These are phyloP conservation scores for Teratosphaeria pseudoeucalypti DNA, from an alignment of 2,329 filamentous ascomycete species.

Conservation along the genomic window DNA sequence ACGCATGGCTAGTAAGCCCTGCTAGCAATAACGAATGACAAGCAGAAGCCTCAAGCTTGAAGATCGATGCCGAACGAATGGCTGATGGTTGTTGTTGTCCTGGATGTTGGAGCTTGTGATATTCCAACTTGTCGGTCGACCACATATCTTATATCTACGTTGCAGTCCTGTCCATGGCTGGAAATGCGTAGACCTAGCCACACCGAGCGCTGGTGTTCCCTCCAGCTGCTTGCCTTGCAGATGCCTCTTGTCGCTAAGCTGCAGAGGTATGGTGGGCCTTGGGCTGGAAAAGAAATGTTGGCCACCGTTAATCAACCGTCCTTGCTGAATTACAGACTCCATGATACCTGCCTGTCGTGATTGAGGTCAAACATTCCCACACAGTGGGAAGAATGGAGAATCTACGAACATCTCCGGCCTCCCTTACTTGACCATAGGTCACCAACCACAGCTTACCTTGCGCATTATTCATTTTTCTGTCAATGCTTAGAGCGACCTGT, in stretches of 20 bases:
- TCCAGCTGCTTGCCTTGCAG: slow-evolving; percentile 20
- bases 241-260: background rate
- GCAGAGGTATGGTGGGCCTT: background rate
- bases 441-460: slow-evolving; percentile 9
- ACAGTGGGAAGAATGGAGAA: slow-evolving; percentile 18
- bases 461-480: slow-evolving; percentile 11
- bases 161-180: background rate
- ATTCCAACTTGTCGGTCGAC: slow-evolving; percentile 1
- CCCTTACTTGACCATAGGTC: slow-evolving; percentile 16
- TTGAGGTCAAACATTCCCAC: slow-evolving; percentile 17
- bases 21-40: slow-evolving; percentile 13
- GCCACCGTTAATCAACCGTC: slow-evolving; percentile 4
- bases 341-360: slow-evolving; percentile 1
- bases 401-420: slow-evolving; percentile 18
- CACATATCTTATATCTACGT: slow-evolving; percentile 15
- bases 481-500: background rate
- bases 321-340: slow-evolving; percentile 10
- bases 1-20: slow-evolving; percentile 15
- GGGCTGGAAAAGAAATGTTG: slow-evolving; percentile 14
- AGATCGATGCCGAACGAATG: background rate
- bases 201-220: slow-evolving; percentile 4
- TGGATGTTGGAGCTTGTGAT: slow-evolving; percentile 9
- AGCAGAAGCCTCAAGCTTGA: slow-evolving; percentile 8
- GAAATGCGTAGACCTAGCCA: slow-evolving; percentile 11
- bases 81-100: slow-evolving; percentile 3